Evolutionary conservation across 2,329 filamentous ascomycete species (phyloP), one percentile per base, ranked within the genome.

Genomic region (Lachnellula arida): DNA sequence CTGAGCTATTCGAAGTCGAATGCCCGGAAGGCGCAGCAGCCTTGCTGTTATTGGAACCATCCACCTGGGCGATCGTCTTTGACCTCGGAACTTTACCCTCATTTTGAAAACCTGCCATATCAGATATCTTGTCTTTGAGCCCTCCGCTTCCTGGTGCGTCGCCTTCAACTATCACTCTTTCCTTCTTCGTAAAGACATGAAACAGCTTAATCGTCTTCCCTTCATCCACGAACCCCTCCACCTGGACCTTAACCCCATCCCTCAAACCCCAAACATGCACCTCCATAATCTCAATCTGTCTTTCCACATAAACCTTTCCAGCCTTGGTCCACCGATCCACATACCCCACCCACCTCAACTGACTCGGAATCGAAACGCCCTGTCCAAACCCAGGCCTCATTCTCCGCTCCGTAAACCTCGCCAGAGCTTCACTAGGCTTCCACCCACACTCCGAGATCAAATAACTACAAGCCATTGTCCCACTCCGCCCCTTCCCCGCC

Each of bases 401-500:
- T 28, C 94, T 81, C 50, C 91, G 77, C 67, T 91, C 85, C 0
- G 94, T 99, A 67, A 89, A 89, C 17, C 82, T 74, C 55, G 80
- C 75, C 58, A 89, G 71, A 0, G 87, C 87, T 62, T 87, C 83
- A 50, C 81, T 77, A 42, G 79, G 73, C 32, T 75, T 78, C 86
- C 86, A 89, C 4, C 83, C 85, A 67, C 94, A 88, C 69, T 97
- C 89, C 7, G 88, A 86, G 65, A 99, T 94, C 56, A 99, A 76
- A 70, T 96, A 97, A 64, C 88, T 89, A 72, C 90, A 96, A 32
- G 87, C 86, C 65, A 91, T 84, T 0, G 91, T 96, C 4, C 94
- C 94, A 62, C 90, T 96, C 50, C 94, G 81, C 1, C 94, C 94
- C 73, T 99, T 99, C 2, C 94, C 94, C 1, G 94, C 94, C 71